These are phyloP conservation scores for Eimeria tenella DNA, from an alignment of 169 alveolate species.

Conservation along the genomic window DNA sequence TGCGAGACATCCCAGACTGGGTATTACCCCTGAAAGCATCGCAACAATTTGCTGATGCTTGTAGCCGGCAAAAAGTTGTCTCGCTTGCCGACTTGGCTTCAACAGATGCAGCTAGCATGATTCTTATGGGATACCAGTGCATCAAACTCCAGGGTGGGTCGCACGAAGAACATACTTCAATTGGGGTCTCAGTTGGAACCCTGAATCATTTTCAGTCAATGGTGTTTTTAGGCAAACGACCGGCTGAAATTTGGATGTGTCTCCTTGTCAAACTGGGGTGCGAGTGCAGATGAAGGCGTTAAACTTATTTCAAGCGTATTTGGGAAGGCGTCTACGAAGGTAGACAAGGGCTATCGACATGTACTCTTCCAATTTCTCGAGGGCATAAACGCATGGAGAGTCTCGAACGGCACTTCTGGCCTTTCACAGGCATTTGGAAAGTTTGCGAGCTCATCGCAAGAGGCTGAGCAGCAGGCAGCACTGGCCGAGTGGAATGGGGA, in stretches of 20 bases:
- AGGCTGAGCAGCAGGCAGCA: constrained; percentile 28
- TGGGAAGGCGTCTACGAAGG: constrained; percentile 36
- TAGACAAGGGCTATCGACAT: constrained; percentile 1
- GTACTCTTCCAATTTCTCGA: constrained; percentile 27
- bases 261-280: too few relatives aligned
- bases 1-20: constrained; percentile 38
- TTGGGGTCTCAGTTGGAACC: background rate
- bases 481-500: constrained; percentile 36
- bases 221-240: too few relatives aligned
- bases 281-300: constrained; percentile 54
- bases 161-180: background rate
- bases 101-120: constrained; percentile 29
- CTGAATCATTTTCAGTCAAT: too few relatives aligned
- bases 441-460: constrained; percentile 4
- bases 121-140: constrained; percentile 43
- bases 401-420: background rate
- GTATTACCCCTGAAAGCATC: constrained; percentile 24
- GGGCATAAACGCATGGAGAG: constrained; percentile 31
- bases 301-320: constrained; percentile 11
- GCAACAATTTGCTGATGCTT: constrained; percentile 34
- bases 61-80: constrained; percentile 38
- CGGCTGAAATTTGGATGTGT: too few relatives aligned
- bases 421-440: constrained; percentile 37
- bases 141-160: constrained; percentile 34
- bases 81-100: constrained; percentile 25